phyloP scores from a whole-genome alignment of 805 yeast species.

The Metschnikowia chrysomelidarum region DNA sequence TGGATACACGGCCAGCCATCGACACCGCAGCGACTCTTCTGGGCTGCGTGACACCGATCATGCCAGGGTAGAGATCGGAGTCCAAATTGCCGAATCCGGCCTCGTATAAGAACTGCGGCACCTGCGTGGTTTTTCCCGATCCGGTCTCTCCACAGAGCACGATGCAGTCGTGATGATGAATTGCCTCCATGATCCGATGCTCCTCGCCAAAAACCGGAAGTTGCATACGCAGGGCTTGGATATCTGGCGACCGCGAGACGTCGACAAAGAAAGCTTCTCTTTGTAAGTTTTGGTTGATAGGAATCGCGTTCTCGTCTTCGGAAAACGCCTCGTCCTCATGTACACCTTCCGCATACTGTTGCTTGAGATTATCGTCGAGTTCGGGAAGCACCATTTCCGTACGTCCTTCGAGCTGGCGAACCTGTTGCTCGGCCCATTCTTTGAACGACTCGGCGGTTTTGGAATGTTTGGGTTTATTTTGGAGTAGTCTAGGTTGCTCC shows the following conservation, averaged over 20 bases:
- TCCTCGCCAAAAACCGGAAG: conserved; percentile 92
- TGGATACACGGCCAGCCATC: conserved; percentile 78
- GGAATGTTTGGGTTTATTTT: conserved; percentile 45
- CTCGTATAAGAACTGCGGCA: conserved; percentile 93
- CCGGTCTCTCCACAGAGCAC: conserved; percentile 98
- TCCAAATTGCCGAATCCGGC: conserved; percentile 81
- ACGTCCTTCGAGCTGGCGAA: conserved; percentile 61
- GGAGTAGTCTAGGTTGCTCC: conserved; percentile 32
- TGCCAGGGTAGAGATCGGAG: conserved; percentile 62
- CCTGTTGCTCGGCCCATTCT: conserved; percentile 82
- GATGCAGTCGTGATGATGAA: conserved; percentile 86
- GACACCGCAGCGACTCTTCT: conserved; percentile 93
- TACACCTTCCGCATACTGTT: conserved; percentile 56
- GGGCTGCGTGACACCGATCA: conserved; percentile 96
- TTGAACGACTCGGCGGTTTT: conserved; percentile 59
- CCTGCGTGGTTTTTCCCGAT: conserved; percentile 97
- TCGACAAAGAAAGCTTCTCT: conserved; percentile 68
- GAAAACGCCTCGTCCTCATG: conserved; percentile 52
- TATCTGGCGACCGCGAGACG: conserved; percentile 61
- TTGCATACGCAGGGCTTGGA: conserved; percentile 65
- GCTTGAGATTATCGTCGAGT: conserved; percentile 47
- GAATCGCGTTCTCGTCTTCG: conserved; percentile 58
- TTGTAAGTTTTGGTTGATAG: conserved; percentile 49
- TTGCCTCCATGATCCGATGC: conserved; percentile 91
- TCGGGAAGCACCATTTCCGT: conserved; percentile 43